A percentile compares a stretch with the other conserved stretches of the same genome.
Conservation (phyloP, 176 grass and related monocot genomes). For the Hsuehochloa calcarea region DNA sequence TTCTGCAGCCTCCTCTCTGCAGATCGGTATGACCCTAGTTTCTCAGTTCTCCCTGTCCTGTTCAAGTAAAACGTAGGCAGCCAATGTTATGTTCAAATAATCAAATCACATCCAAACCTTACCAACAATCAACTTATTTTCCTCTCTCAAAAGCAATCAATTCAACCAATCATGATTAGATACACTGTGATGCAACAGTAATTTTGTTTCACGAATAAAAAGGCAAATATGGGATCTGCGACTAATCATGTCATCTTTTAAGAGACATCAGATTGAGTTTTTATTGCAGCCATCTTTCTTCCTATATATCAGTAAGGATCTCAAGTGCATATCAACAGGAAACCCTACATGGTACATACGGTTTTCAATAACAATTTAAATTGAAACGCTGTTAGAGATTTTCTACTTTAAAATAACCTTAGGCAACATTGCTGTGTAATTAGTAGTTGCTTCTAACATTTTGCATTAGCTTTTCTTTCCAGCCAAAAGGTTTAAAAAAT, state of each 20-base stretch:
- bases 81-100: background rate
- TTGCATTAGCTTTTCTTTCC: background rate
- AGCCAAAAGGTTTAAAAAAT: background rate
- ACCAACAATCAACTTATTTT: background rate
- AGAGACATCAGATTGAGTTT: background rate
- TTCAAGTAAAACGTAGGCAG: background rate
- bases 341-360: background rate
- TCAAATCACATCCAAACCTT: background rate
- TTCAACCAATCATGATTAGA: background rate
- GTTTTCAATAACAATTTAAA: background rate
- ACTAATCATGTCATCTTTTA: background rate
- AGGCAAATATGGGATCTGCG: background rate
- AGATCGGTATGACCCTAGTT: background rate
- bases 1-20: slow-evolving; percentile 12
- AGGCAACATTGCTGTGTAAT: background rate
- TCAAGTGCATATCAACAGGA: background rate
- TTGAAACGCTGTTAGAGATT: background rate
- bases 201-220: background rate
- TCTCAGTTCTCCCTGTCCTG: slow-evolving; percentile 17
- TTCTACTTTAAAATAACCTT: background rate
- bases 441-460: background rate
- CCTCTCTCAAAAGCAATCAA: background rate
- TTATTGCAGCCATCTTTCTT: background rate
- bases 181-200: background rate
- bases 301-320: background rate